Conservation (phyloP, 2,329 filamentous ascomycete species). For the Pseudogymnoascus verrucosus region DNA sequence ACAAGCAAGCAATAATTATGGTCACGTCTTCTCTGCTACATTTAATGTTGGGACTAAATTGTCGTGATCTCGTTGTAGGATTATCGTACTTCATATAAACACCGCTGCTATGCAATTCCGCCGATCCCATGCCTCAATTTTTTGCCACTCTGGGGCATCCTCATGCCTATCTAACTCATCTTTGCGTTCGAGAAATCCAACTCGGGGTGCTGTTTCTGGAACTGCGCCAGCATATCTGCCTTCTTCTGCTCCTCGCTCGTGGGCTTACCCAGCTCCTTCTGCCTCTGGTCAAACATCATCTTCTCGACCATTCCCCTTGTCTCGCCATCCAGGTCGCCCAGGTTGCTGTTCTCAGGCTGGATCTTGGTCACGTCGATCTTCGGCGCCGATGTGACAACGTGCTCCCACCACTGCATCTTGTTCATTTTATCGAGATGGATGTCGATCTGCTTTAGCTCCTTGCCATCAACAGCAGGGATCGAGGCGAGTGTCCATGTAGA, state of each 20-base stretch:
- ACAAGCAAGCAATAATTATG: neutral
- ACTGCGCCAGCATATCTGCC: constrained; percentile 84
- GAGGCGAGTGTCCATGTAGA: constrained; percentile 87
- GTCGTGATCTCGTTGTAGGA: constrained; percentile 2
- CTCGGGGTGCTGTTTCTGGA: constrained; percentile 70
- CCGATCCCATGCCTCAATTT: neutral
- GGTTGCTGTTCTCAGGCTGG: constrained; percentile 81
- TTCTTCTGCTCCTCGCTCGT: constrained; percentile 95
- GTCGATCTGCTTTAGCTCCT: constrained; percentile 62
- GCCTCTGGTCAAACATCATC: constrained; percentile 99
- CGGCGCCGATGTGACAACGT: constrained; percentile 79
- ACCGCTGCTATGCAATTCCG: constrained; percentile 1
- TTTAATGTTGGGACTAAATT: neutral
- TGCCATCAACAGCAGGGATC: constrained; percentile 44
- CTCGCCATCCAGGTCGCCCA: constrained; percentile 89
- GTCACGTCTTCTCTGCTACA: neutral
- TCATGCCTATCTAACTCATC: constrained; percentile 39
- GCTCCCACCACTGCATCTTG: constrained; percentile 97
- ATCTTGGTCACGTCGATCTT: constrained; percentile 96
- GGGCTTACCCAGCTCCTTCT: constrained; percentile 86
- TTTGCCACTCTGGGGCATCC: neutral
- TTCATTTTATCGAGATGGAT: constrained; percentile 92
- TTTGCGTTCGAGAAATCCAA: constrained; percentile 67
- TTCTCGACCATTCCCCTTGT: constrained; percentile 98
- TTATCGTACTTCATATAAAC: constrained; percentile 2